A percentile compares a stretch with the other conserved stretches of the same genome.
These are phyloP conservation scores for Scalesia atractyloides DNA, from an alignment of 129 eudicot genomes.

Conservation along the genomic window DNA sequence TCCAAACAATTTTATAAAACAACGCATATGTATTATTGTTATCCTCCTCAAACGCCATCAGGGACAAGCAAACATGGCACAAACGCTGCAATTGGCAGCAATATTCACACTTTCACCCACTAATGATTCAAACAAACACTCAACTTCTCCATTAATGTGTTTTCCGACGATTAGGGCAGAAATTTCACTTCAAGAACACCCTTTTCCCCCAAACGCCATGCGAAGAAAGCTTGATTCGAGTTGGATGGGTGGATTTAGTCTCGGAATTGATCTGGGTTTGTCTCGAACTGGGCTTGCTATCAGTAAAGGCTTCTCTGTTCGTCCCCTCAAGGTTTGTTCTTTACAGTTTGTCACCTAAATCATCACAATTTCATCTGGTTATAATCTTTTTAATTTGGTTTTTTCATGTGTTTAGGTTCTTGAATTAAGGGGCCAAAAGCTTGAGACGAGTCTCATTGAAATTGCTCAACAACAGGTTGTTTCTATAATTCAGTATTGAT, in stretches of 20 bases:
- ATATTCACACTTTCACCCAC: slow-evolving; percentile 8
- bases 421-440: slow-evolving; percentile 81
- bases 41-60: background rate
- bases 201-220: slow-evolving; percentile 79
- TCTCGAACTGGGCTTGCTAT: slow-evolving; percentile 95
- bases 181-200: slow-evolving; percentile 41
- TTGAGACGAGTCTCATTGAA: slow-evolving; percentile 71
- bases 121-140: slow-evolving; percentile 9
- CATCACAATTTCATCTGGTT: background rate
- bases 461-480: slow-evolving; percentile 74
- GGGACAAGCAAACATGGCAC: slow-evolving; percentile 26
- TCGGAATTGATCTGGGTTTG: slow-evolving; percentile 82
- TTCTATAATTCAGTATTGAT: background rate
- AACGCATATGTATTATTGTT: background rate
- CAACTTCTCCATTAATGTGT: slow-evolving; percentile 7
- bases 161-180: slow-evolving; percentile 25
- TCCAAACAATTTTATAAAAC: no score
- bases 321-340: slow-evolving; percentile 72
- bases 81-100: slow-evolving; percentile 12
- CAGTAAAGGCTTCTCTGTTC: slow-evolving; percentile 80
- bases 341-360: background rate
- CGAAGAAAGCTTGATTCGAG: slow-evolving; percentile 58
- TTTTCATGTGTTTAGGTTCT: slow-evolving; percentile 55
- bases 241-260: slow-evolving; percentile 89
- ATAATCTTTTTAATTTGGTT: slow-evolving; percentile 1